These are phyloP conservation scores for Cercospora nicotianae DNA, from an alignment of 2,329 filamentous ascomycete species.

Conservation along the genomic window DNA sequence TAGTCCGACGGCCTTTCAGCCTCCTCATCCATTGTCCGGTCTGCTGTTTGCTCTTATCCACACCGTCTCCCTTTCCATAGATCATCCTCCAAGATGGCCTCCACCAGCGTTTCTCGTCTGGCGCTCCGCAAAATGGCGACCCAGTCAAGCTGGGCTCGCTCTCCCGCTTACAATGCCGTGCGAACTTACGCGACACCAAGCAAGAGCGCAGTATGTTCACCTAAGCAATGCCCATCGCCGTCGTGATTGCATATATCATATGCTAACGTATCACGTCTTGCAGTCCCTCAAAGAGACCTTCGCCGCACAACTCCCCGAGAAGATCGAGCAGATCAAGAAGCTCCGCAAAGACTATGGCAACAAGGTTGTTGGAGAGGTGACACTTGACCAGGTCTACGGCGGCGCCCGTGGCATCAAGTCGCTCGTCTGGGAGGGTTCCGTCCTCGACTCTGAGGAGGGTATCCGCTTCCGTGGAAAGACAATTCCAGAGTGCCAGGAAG, in stretches of 20 bases:
- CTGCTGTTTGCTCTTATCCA: conserved; percentile 12
- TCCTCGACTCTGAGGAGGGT: conserved; percentile 97
- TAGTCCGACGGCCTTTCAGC: not conserved
- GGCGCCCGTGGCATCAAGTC: conserved; percentile 99
- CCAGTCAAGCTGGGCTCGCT: conserved; percentile 58
- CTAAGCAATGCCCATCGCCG: not conserved
- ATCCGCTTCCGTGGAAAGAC: conserved; percentile 99
- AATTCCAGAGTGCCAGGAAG: conserved; percentile 96
- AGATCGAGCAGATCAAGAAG: conserved; percentile 99
- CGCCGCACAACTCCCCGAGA: conserved; percentile 89
- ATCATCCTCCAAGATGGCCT: conserved; percentile 34
- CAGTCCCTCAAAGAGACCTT: conserved; percentile 98
- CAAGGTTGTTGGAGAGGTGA: conserved; percentile 96
- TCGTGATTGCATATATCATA: not conserved
- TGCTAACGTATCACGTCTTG: conserved; percentile 16
- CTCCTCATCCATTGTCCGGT: not conserved
- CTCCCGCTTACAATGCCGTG: conserved; percentile 73
- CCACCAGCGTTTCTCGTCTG: conserved; percentile 55
- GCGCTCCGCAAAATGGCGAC: conserved; percentile 73
- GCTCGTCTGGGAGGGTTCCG: conserved; percentile 97
- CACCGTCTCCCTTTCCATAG: not conserved
- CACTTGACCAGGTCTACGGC: conserved; percentile 98
- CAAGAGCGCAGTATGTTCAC: conserved; percentile 75
- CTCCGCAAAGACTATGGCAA: conserved; percentile 94
- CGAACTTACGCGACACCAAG: conserved; percentile 92